Conservation (phyloP, 192 early-diverging fungal species). For the Lunasporangiospora selenospora region DNA sequence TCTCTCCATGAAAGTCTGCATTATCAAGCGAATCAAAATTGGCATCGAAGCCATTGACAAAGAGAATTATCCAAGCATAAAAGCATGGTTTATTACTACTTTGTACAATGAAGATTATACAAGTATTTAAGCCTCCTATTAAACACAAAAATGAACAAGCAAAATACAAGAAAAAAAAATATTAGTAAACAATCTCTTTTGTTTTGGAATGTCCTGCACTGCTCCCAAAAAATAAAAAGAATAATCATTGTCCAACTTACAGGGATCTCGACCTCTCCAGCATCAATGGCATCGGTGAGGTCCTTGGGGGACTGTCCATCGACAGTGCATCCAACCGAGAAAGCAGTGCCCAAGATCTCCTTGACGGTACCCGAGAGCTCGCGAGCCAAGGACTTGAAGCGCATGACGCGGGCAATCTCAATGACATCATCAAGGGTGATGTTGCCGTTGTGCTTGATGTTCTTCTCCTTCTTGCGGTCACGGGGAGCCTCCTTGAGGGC, state of each 20-base stretch:
- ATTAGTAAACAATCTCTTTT: neutral
- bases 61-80: conserved; percentile 53
- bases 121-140: conserved; percentile 47
- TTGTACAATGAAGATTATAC: conserved; percentile 42
- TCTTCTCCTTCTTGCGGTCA: conserved; percentile 99
- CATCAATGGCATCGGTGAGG: conserved; percentile 83
- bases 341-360: conserved; percentile 95
- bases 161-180: too few relatives aligned
- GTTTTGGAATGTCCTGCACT: neutral
- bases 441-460: conserved; percentile 99
- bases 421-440: conserved; percentile 92
- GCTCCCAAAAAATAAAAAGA: neutral
- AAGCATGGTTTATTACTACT: conserved; percentile 52
- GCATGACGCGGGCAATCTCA: conserved; percentile 96
- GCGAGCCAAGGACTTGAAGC: conserved; percentile 93
- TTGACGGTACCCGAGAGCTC: conserved; percentile 94
- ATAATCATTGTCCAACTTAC: conserved; percentile 15
- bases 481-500: conserved; percentile 97
- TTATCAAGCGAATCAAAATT: conserved; percentile 16
- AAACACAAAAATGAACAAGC: neutral
- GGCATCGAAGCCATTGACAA: conserved; percentile 31
- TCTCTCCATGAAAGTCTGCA: too few relatives aligned
- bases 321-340: conserved; percentile 98
- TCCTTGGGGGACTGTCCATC: conserved; percentile 95
- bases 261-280: conserved; percentile 79